Evolutionary conservation across 192 early-diverging fungal species (phyloP).

Genomic region (Pilaira anomala): DNA sequence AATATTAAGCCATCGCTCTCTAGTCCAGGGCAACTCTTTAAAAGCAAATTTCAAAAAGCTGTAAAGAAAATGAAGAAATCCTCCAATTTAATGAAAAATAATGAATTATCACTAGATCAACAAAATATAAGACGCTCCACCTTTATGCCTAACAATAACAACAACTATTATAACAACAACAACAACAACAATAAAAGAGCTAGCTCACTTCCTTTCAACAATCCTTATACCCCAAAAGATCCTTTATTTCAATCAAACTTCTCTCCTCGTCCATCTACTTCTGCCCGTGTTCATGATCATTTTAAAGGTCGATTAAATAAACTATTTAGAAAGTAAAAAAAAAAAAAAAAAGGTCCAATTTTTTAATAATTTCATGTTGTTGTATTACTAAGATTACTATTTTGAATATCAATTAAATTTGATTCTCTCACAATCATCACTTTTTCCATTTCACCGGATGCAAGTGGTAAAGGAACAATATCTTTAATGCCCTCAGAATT

Average conservation of each 20-base stretch:
- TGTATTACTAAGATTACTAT: too few relatives aligned
- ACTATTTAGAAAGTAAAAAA: background rate
- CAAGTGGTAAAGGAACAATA: background rate
- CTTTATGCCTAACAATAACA: too few relatives aligned
- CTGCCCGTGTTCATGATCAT: background rate
- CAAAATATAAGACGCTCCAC: background rate
- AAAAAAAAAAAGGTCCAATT: background rate
- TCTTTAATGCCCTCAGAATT: background rate
- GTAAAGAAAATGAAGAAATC: conserved; percentile 10
- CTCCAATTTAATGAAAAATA: background rate
- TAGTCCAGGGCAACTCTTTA: background rate
- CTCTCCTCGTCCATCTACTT: background rate
- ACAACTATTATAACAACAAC: too few relatives aligned
- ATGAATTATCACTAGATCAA: background rate
- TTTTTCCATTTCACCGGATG: background rate
- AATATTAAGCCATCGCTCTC: background rate
- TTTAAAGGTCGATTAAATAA: conserved; percentile 4
- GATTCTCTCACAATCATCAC: background rate
- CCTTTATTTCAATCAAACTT: background rate
- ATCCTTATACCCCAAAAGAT: background rate
- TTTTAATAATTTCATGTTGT: too few relatives aligned
- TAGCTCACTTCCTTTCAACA: background rate
- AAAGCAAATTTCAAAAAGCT: background rate
- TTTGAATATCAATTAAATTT: background rate
- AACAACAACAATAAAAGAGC: too few relatives aligned